Evolutionary conservation across 1,284 basidiomycete genomes (phyloP).

Genomic region (Polyporus tsugae): DNA sequence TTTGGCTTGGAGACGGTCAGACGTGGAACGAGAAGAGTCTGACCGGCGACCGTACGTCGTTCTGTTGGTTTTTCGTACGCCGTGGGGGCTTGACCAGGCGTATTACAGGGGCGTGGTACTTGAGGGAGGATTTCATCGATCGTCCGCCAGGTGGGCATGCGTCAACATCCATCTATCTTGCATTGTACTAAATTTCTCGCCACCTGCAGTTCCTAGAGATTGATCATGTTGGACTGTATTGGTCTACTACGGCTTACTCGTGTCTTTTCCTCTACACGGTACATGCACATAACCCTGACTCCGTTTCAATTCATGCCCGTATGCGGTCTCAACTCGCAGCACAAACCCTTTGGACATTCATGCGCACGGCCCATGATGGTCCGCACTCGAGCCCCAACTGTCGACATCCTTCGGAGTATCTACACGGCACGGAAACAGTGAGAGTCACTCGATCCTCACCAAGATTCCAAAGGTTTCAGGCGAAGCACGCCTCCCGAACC

Average conservation of each 20-base stretch:
- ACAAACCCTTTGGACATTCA: no score
- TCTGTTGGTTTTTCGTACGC: background rate
- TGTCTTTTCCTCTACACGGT: background rate
- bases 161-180: background rate
- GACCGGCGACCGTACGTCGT: slow-evolving; percentile 55
- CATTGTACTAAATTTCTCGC: background rate
- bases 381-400: no score
- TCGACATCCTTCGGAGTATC: no score
- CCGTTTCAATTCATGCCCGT: no score
- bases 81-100: background rate
- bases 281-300: background rate
- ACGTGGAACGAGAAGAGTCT: slow-evolving; percentile 53
- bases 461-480: no score
- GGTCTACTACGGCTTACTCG: background rate
- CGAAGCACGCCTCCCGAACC: no score
- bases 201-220: background rate
- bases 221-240: background rate
- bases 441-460: no score
- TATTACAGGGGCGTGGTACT: slow-evolving; percentile 55
- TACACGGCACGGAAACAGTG: no score
- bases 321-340: no score
- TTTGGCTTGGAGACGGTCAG: slow-evolving; percentile 67
- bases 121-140: slow-evolving; percentile 49
- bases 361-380: no score
- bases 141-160: slow-evolving; percentile 28